Percentiles rank a stretch among this genome's conserved stretches.
phyloP scores from a whole-genome alignment of 805 yeast species.

The Blastobotrys attinorum region DNA sequence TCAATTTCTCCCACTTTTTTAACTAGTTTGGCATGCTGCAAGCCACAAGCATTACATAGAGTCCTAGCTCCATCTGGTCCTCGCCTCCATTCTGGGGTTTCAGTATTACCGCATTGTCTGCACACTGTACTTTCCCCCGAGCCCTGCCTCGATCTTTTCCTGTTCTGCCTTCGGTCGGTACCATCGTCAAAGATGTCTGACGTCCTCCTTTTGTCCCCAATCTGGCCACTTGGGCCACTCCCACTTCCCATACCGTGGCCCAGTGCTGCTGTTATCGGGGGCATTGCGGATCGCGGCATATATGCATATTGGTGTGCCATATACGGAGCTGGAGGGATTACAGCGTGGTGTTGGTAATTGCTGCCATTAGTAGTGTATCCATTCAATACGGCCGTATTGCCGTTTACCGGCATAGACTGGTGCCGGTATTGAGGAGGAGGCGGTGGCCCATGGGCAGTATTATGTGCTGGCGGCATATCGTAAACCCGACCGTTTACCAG shows the following conservation, averaged over 20 bases:
- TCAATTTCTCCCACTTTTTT: constrained; percentile 48
- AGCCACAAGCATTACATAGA: constrained; percentile 77
- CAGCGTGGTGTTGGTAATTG: too few species aligned
- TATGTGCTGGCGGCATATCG: too few species aligned
- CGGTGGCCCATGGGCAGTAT: too few species aligned
- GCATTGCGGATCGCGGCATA: too few species aligned
- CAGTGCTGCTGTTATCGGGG: constrained; percentile 12
- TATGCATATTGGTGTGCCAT: too few species aligned
- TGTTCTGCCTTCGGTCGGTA: constrained; percentile 9
- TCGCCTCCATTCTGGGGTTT: constrained; percentile 79
- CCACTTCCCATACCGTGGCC: constrained; percentile 13
- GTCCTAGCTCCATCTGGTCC: constrained; percentile 75
- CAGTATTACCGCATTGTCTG: constrained; percentile 44
- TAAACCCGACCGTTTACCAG: too few species aligned
- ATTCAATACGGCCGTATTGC: too few species aligned
- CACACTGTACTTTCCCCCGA: constrained; percentile 25
- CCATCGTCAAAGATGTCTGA: neutral
- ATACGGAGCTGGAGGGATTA: too few species aligned
- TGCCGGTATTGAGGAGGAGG: too few species aligned
- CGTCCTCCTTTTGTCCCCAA: neutral
- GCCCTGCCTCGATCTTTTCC: constrained; percentile 11
- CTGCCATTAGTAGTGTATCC: too few species aligned
- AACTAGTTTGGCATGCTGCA: constrained; percentile 59
- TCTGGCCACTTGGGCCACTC: too few species aligned
- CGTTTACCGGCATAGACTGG: neutral